Base-by-base conservation (phyloP, 345 rosid genomes). In the Acer negundo region DNA sequence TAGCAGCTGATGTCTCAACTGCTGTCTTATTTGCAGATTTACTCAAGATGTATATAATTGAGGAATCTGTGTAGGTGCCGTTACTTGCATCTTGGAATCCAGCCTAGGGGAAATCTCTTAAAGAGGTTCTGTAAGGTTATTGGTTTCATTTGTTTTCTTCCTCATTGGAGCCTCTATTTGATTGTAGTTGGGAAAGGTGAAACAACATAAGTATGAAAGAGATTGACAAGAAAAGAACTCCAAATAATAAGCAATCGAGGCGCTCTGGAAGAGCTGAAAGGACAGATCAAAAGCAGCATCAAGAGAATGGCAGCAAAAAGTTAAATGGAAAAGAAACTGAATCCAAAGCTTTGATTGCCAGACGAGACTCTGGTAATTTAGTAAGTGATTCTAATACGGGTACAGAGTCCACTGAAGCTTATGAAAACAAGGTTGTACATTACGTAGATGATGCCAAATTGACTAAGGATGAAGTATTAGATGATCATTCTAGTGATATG, bases 321-420 rank as follows among this genome's bases (percentile, higher is more conserved):
- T 35, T 70, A 53, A 87, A 77, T 75, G 78, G 67, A 6, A 93
- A 84, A 69, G 89, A 83, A 86, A 79, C 72, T 68, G 86, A 84
- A 75, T 75, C 83, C 7, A 92, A 87, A 83, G 83, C 82, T 53
- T 80, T 81, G 15, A 82, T 72, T 62, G 82, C 86, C 51, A 84
- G 79, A 76, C 74, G 90, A 42, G 89, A 85, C 70, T 72, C 88
- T 3, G 66, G 75, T 69, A 42, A 70, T 71, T 35, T 75, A 76
- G 89, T 73, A 81, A 89, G 90, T 86, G 92, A 94, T 83, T 78
- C 87, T 11, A 90, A 87, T 75, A 78, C 81, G 47, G 89, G 86
- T 64, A 79, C 91, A 26, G 94, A 87, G 89, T 77, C 83, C 68
- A 66, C 90, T 63, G 91, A 86, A 85, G 85, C 83, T 87, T 85